Percentiles rank a stretch among this genome's conserved stretches.
Conservation (phyloP, 2,329 filamentous ascomycete species). For the Helicocarpus griseus region DNA sequence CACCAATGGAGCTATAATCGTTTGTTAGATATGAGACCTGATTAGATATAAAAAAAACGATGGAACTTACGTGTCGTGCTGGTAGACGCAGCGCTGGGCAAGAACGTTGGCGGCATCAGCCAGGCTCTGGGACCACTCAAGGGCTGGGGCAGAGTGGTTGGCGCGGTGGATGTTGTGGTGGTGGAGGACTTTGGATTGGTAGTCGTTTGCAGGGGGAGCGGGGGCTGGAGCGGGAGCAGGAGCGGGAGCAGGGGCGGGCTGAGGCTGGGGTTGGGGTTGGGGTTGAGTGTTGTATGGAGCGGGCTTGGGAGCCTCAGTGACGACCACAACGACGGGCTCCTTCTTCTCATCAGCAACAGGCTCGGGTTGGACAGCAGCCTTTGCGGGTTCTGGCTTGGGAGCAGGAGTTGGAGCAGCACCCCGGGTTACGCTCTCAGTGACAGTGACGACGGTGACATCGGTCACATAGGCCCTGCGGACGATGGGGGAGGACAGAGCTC, state of each 20-base stretch:
- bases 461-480: constrained; percentile 28
- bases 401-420: constrained; percentile 3
- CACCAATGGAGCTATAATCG: constrained; percentile 13
- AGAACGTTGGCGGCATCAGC: constrained; percentile 54
- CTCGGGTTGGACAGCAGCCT: not conserved
- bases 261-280: not conserved
- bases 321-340: not conserved
- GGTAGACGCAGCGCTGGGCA: constrained; percentile 60
- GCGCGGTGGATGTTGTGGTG: constrained; percentile 80
- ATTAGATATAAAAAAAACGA: not conserved
- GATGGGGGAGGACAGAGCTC: constrained; percentile 24
- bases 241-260: not conserved
- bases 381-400: not conserved
- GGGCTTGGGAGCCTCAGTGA: no score
- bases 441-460: constrained; percentile 27
- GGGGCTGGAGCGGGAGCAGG: constrained; percentile 3
- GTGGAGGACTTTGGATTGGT: constrained; percentile 39
- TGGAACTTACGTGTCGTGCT: constrained; percentile 66
- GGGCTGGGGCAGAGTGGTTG: constrained; percentile 61
- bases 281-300: not conserved
- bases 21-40: not conserved
- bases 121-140: constrained; percentile 58
- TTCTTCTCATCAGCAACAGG: constrained; percentile 1
- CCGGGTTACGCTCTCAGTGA: constrained; percentile 27
- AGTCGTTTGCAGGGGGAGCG: constrained; percentile 14